Percentiles rank a stretch among this genome's conserved stretches.
These are phyloP conservation scores for Cucumis melo DNA, from an alignment of 306 rosid species.

Conservation along the genomic window DNA sequence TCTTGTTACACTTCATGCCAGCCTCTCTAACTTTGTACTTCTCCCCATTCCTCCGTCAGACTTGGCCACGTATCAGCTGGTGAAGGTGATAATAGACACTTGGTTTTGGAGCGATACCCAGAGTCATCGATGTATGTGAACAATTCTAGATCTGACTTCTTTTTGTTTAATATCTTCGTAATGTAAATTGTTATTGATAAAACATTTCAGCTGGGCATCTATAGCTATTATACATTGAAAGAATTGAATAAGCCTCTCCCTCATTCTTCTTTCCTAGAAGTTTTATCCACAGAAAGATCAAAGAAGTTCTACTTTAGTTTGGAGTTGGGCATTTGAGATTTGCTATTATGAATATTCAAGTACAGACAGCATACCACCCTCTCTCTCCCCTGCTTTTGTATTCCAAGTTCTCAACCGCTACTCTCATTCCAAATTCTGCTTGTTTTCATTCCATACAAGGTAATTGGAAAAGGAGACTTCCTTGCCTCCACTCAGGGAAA, in stretches of 20 bases:
- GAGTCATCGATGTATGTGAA: conserved; percentile 76
- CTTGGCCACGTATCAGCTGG: conserved; percentile 89
- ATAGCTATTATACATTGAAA: background rate
- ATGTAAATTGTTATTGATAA: background rate
- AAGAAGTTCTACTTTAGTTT: background rate
- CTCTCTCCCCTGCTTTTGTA: background rate
- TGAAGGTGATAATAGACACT: conserved; percentile 91
- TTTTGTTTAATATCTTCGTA: background rate
- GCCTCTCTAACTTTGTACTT: background rate
- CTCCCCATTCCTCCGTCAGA: conserved; percentile 27
- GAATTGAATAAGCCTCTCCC: background rate
- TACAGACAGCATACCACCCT: background rate
- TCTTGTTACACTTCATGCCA: background rate
- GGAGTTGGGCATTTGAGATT: background rate
- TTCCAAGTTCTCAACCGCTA: too few relatives aligned
- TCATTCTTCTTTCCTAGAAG: background rate
- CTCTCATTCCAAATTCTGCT: background rate
- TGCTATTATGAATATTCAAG: background rate
- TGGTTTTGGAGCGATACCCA: conserved; percentile 72
- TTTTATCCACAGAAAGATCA: background rate
- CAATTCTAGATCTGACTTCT: background rate
- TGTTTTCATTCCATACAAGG: background rate
- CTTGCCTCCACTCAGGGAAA: background rate
- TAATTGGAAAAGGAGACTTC: background rate
- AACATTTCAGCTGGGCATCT: background rate